These are phyloP conservation scores for Haplographium delicatum DNA, from an alignment of 495 filamentous ascomycete species.

Conservation along the genomic window DNA sequence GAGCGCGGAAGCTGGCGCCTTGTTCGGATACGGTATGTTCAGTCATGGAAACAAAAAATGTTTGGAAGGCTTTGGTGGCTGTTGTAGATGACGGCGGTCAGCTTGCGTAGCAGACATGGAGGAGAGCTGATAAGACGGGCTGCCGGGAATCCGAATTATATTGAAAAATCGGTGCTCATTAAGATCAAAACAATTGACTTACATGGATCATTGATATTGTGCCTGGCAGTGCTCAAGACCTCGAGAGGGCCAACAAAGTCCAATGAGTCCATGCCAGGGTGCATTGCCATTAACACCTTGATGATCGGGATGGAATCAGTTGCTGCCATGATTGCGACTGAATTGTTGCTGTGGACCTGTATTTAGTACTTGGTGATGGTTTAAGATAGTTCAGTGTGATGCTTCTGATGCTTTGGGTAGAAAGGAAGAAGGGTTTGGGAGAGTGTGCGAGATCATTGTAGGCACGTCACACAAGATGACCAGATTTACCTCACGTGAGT, in stretches of 20 bases:
- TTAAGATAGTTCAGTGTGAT: not conserved
- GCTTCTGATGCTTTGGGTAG: conserved; percentile 2
- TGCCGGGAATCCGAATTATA: not conserved
- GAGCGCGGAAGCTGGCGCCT: conserved; percentile 69
- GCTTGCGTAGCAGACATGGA: conserved; percentile 1
- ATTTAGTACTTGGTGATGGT: not conserved
- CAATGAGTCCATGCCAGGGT: conserved; percentile 46
- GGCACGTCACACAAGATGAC: conserved; percentile 3
- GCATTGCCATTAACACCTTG: conserved; percentile 48
- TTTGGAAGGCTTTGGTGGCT: conserved; percentile 59
- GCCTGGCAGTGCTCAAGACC: conserved; percentile 51
- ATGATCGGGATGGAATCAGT: conserved; percentile 29
- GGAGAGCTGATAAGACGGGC: not conserved
- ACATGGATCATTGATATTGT: conserved; percentile 59
- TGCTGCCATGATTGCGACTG: conserved; percentile 27
- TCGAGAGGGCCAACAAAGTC: conserved; percentile 67
- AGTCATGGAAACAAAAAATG: conserved; percentile 56
- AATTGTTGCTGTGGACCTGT: conserved; percentile 4
- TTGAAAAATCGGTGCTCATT: conserved; percentile 8
- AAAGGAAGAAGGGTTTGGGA: not conserved
- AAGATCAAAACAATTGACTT: conserved; percentile 27
- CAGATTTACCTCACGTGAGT: conserved; percentile 10
- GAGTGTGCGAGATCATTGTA: not conserved
- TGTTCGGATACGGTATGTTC: conserved; percentile 57
- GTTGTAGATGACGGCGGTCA: conserved; percentile 5